Evolutionary conservation across 2,329 filamentous ascomycete species (phyloP).

Genomic region (Epichloe uncinata): DNA sequence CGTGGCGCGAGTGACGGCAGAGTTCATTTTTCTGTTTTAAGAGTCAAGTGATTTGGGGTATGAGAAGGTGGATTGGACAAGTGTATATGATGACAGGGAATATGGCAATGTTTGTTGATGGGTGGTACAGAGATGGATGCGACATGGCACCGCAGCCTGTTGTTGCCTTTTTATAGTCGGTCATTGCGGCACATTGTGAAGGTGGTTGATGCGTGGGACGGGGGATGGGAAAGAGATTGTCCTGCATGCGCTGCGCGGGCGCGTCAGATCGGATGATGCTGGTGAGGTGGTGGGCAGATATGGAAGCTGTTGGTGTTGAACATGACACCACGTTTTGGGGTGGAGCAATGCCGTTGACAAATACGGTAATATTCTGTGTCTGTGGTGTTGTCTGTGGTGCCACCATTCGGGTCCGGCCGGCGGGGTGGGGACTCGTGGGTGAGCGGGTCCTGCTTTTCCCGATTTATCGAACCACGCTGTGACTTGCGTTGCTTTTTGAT

Average conservation of each 20-base stretch:
- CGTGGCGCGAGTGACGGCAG: conserved; percentile 16
- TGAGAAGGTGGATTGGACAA: neutral
- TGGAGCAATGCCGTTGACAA: neutral
- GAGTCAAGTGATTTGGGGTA: neutral
- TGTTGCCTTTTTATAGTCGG: no score
- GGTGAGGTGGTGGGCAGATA: conserved; percentile 5
- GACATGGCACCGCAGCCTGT: no score
- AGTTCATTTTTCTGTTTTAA: conserved; percentile 12
- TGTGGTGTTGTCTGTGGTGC: no score
- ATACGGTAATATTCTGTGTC: no score
- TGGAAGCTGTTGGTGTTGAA: neutral
- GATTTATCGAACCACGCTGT: conserved; percentile 1
- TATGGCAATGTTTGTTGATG: no score
- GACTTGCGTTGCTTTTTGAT: neutral
- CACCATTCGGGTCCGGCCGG: conserved; percentile 2
- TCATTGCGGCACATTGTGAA: no score
- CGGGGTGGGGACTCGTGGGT: neutral
- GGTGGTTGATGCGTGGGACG: no score
- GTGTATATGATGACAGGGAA: no score
- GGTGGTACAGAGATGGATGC: no score
- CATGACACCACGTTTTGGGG: conserved; percentile 3
- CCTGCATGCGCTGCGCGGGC: no score
- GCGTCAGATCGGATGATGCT: neutral
- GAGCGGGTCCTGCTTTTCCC: neutral
- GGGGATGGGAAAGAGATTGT: neutral